phyloP scores from a whole-genome alignment of 2,329 filamentous ascomycete species.

The Diaporthe australafricana region DNA sequence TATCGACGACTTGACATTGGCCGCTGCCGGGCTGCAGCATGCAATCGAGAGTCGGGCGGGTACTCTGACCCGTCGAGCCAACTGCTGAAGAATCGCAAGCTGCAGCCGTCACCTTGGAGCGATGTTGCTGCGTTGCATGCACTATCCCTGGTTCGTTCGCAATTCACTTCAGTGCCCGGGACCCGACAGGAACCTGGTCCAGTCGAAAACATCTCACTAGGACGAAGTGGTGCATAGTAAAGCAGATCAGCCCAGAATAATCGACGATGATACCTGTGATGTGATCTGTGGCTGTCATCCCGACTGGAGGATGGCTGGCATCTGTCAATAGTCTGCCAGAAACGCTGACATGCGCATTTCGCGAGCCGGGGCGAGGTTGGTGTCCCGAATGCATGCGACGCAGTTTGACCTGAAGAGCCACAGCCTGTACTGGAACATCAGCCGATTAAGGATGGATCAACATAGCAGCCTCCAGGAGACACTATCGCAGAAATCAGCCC shows the following conservation, averaged over 20 bases:
- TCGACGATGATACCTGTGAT: not conserved
- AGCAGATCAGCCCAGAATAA: not conserved
- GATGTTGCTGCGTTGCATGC: not conserved
- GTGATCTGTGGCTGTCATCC: not conserved
- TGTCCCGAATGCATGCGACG: not conserved
- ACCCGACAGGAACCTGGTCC: not conserved
- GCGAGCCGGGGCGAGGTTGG: not conserved
- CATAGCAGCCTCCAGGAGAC: not conserved
- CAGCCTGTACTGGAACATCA: not conserved
- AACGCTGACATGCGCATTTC: not conserved
- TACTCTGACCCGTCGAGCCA: not conserved
- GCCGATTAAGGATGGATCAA: not conserved
- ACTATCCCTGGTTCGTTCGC: not conserved
- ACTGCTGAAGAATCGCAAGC: not conserved
- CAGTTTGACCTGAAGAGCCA: not conserved
- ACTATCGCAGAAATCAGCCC: not conserved
- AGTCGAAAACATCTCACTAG: not conserved
- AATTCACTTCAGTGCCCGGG: not conserved
- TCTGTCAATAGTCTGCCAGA: not conserved
- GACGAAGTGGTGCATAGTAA: not conserved
- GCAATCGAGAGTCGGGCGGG: not conserved
- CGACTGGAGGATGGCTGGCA: not conserved
- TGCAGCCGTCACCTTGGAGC: not conserved
- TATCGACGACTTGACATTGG: not conserved
- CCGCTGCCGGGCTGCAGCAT: not conserved